Base-by-base conservation (phyloP, 2,329 filamentous ascomycete genomes). In the Cadophora malorum region DNA sequence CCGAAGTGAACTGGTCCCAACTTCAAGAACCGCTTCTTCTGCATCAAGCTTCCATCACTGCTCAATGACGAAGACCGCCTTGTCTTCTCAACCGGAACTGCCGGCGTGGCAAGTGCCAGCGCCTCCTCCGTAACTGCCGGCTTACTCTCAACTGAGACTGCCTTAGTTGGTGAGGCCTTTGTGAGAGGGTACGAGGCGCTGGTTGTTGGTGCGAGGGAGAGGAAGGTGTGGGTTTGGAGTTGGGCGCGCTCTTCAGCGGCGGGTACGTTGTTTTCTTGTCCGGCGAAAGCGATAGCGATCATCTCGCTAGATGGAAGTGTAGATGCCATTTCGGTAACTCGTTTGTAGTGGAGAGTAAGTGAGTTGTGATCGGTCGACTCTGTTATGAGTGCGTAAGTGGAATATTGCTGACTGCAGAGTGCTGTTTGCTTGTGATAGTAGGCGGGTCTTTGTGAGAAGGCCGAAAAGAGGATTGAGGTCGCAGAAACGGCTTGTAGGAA, bases 1-100 rank as follows among this genome's bases (percentile, higher is more conserved):
- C 75, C 74, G 41, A 67, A 71, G 64, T 76, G 73, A 28, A 77
- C 74, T 21, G 74, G 75, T 1, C 73, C 72, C 63, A 78, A 61
- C 63, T 71, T 76, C 64, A 77, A 69, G 65, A 75, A 77, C 9
- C 74, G 64, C 41, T 47, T 52, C 64, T 67, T 70, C 62, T 66
- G 63, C 31, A 47, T 65, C 41, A 66, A 31, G 19, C 66, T 55
- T 16, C 66, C 62, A 33, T 64, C 62, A 33, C 64, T 73, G 64
- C 64, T 68, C 58, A 72, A 63, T 35, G 68, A 71, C 35, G 66
- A 72, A 50, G 67, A 73, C 19, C 73, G 70, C 55, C 69, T 55
- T 9, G 63, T 60, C 66, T 71, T 73, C 35, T 69, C 63, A 58
- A 58, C 49, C 28, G 56, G 52, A 41, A 41, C 55, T 9, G 55